Base-by-base conservation (phyloP, 2,329 filamentous ascomycete species). In the Talaromyces atroroseus region DNA sequence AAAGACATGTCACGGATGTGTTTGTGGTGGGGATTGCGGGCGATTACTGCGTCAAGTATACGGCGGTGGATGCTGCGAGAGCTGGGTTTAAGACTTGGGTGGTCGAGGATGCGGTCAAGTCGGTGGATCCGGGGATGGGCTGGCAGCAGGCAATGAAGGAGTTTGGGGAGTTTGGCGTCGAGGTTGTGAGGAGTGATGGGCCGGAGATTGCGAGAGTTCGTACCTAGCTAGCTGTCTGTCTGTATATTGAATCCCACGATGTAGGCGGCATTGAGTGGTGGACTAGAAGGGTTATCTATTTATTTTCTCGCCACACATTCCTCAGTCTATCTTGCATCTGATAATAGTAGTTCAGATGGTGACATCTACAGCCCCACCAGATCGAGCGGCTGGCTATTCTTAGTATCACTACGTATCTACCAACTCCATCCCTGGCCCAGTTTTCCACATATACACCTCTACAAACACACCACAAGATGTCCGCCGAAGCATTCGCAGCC, bases 21-120 rank as follows among this genome's bases (percentile, higher is more conserved):
- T 96, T 86, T 69, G 83, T 94, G 21, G 90, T 90, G 1, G 94
- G 94, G 0, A 69, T 99, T 54, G 92, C 94, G 3, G 86, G 84
- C 18, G 94, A 97, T 72, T 96, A 89, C 71, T 99, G 94, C 70
- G 92, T 97, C 55, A 87, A 84, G 68, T 81, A 75, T 60, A 95
- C 91, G 16, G 92, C 92, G 0, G 73, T 90, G 51, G 89, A 96
- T 77, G 86, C 92, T 0, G 79, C 74, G 2, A 82, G 80, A 61
- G 86, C 88, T 64, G 92, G 92, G 0, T 96, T 94, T 68, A 76
- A 72, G 63, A 88, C 88, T 3, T 89, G 81, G 70, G 80, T 97
- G 23, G 77, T 97, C 3, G 83, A 86, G 64, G 90, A 97, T 65
- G 91, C 80, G 8, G 92, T 88, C 5, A 85, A 79, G 68, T 81